phyloP scores from a whole-genome alignment of 2,329 filamentous ascomycete genomes.

The Nemania diffusa region DNA sequence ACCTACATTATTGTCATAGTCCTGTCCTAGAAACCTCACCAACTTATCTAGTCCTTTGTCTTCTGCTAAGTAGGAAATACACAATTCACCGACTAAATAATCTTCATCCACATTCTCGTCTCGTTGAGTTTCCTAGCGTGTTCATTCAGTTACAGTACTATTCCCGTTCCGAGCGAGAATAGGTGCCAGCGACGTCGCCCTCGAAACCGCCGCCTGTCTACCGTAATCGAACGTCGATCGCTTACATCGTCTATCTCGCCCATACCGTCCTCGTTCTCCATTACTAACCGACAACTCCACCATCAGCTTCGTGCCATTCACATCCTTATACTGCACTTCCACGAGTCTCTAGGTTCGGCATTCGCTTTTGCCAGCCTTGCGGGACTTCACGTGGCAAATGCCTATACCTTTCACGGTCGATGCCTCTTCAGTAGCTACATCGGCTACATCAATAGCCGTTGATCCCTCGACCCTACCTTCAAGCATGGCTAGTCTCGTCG shows the following conservation, averaged over 20 bases:
- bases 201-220: background rate
- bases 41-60: background rate
- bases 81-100: background rate
- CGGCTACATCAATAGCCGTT: constrained; percentile 41
- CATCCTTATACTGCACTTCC: constrained; percentile 17
- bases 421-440: constrained; percentile 37
- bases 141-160: background rate
- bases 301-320: constrained; percentile 1
- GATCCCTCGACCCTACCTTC: constrained; percentile 36
- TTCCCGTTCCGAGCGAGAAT: background rate
- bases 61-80: background rate
- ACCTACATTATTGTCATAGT: background rate
- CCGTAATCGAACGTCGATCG: constrained; percentile 29
- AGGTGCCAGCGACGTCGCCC: constrained; percentile 13
- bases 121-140: background rate
- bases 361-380: constrained; percentile 18
- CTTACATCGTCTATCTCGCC: background rate
- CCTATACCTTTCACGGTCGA: constrained; percentile 42
- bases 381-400: constrained; percentile 37
- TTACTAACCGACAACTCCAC: background rate
- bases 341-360: constrained; percentile 12
- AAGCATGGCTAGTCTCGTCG: constrained; percentile 39
- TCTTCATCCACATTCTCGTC: background rate
- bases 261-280: background rate
- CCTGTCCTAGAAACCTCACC: background rate